phyloP scores from a whole-genome alignment of 148 eudicot species.

The Gaultheria prostrata region DNA sequence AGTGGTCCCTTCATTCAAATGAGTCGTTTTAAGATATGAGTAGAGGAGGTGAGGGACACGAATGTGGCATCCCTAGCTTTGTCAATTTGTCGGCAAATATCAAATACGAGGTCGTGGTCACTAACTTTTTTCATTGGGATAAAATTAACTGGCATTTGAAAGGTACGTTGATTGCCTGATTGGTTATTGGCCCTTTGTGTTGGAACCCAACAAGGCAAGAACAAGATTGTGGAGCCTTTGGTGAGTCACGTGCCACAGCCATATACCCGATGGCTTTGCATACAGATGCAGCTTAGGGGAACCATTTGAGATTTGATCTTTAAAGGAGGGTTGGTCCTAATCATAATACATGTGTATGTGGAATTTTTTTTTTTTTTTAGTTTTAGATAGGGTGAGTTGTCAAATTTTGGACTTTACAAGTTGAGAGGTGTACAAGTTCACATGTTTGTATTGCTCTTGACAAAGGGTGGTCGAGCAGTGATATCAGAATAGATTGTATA shows the following conservation, averaged over 20 bases:
- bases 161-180: too few relatives aligned
- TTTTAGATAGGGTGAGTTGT: not conserved
- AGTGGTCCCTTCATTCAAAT: too few relatives aligned
- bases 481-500: too few relatives aligned
- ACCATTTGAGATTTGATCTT: not conserved
- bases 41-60: not conserved
- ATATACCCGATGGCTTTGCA: not conserved
- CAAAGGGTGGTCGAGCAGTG: too few relatives aligned
- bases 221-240: not conserved
- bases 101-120: not conserved
- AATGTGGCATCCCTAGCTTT: not conserved
- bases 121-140: not conserved
- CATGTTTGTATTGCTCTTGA: not conserved
- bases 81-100: not conserved
- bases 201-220: conserved; percentile 1
- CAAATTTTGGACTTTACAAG: not conserved
- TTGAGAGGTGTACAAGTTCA: not conserved
- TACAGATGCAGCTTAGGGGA: not conserved
- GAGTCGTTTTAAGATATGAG: too few relatives aligned
- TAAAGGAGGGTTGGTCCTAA: not conserved
- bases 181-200: not conserved
- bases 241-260: not conserved
- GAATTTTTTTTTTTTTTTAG: not conserved
- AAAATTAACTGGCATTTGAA: not conserved
- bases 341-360: not conserved